Conservation (phyloP, 1,284 basidiomycete genomes). For the Porodaedalea pini region DNA sequence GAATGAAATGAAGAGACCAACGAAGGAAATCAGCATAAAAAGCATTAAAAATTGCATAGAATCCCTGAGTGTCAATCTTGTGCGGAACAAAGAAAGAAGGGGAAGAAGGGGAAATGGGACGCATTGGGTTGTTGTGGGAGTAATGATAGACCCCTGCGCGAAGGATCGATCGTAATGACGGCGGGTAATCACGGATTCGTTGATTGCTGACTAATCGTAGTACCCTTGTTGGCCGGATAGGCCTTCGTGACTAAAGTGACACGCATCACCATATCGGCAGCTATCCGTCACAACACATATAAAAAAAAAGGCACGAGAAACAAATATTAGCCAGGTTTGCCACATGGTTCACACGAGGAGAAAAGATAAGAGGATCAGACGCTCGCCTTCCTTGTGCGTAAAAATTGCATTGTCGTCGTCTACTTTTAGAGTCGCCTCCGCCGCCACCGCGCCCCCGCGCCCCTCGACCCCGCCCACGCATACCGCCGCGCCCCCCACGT, state of each 20-base stretch:
- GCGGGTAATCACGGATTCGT: no score
- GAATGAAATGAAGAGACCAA: no score
- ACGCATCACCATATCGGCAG: conserved; percentile 82
- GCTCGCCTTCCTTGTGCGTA: conserved; percentile 87
- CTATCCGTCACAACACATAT: conserved; percentile 36
- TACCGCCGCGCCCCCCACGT: conserved; percentile 2
- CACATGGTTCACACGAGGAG: conserved; percentile 20
- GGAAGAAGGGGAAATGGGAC: no score
- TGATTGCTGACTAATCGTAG: conserved; percentile 9
- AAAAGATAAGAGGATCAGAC: conserved; percentile 37
- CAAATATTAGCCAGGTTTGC: conserved; percentile 47
- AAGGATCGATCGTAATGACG: no score
- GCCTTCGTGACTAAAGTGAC: conserved; percentile 72
- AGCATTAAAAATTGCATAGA: no score
- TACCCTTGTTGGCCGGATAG: neutral
- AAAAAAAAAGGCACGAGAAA: conserved; percentile 31
- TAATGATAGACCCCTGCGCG: no score
- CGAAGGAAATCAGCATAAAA: no score
- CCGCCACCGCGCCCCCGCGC: conserved; percentile 40
- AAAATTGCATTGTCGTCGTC: conserved; percentile 83
- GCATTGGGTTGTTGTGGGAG: no score
- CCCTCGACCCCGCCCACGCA: conserved; percentile 39
- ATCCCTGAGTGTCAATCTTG: no score
- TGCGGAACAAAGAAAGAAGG: no score
- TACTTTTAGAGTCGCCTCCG: conserved; percentile 61